Evolutionary conservation across 2,329 filamentous ascomycete genomes (phyloP).

Genomic region (Rhytidhysteron rufulum): DNA sequence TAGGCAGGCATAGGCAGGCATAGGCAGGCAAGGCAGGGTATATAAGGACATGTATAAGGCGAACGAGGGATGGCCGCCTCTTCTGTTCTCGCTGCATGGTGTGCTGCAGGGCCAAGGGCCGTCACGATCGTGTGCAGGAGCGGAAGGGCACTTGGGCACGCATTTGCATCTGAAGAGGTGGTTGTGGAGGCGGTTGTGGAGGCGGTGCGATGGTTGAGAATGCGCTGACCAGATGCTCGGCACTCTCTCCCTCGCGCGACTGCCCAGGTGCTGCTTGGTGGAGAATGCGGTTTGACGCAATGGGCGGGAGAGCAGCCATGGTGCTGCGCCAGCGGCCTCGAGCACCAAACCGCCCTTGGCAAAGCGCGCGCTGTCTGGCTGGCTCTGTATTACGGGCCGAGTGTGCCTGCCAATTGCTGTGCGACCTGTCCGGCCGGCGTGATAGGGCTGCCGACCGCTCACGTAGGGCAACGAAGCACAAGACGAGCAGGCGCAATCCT

Average conservation of each 20-base stretch:
- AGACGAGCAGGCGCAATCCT: background rate
- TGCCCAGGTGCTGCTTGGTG: background rate
- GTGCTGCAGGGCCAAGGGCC: background rate
- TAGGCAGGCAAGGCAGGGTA: background rate
- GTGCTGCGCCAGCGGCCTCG: background rate
- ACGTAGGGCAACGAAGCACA: background rate
- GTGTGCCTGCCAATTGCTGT: too few species aligned
- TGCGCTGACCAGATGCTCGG: background rate
- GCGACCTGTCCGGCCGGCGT: too few species aligned
- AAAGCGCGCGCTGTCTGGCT: background rate
- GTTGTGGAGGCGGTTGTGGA: background rate
- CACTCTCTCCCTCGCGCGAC: background rate
- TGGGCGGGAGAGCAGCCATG: background rate
- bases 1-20: background rate
- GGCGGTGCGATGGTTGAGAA: background rate
- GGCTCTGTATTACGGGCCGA: too few species aligned
- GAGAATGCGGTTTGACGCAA: background rate
- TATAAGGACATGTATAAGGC: too few species aligned
- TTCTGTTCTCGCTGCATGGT: too few species aligned
- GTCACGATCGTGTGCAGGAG: background rate
- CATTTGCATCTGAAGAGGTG: too few species aligned
- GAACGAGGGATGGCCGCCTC: too few species aligned
- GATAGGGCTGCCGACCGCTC: too few species aligned
- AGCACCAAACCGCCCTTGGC: background rate
- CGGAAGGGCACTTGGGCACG: background rate